Evolutionary conservation across 2,329 filamentous ascomycete species (phyloP).

Genomic region (Leptosphaerulina australis): DNA sequence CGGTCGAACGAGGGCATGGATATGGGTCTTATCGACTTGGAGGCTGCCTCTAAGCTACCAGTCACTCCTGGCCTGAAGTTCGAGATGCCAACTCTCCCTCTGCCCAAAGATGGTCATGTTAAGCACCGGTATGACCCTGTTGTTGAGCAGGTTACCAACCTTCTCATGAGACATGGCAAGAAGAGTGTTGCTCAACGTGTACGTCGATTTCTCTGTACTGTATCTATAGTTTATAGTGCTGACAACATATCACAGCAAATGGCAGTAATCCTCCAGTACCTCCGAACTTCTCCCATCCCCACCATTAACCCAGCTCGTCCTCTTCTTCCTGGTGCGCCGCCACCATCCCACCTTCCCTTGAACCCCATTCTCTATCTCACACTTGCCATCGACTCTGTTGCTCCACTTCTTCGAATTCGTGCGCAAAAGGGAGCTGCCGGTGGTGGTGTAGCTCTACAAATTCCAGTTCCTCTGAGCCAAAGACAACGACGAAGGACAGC

Average conservation of each 20-base stretch:
- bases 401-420: slow-evolving; percentile 82
- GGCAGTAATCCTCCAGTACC: slow-evolving; percentile 77
- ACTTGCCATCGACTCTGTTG: slow-evolving; percentile 88
- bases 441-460: slow-evolving; percentile 81
- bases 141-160: slow-evolving; percentile 83
- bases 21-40: slow-evolving; percentile 42
- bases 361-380: slow-evolving; percentile 90
- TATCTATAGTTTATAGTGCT: slow-evolving; percentile 1
- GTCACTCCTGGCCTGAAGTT: slow-evolving; percentile 72
- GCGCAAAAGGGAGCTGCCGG: slow-evolving; percentile 78
- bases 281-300: slow-evolving; percentile 84
- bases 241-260: slow-evolving; percentile 68
- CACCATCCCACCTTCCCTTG: slow-evolving; percentile 78
- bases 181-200: slow-evolving; percentile 88
- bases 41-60: slow-evolving; percentile 25
- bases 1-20: slow-evolving; percentile 30
- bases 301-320: slow-evolving; percentile 72
- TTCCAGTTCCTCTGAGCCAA: slow-evolving; percentile 76
- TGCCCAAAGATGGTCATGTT: slow-evolving; percentile 68
- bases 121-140: slow-evolving; percentile 86
- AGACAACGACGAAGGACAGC: slow-evolving; percentile 79
- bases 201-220: slow-evolving; percentile 43
- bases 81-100: slow-evolving; percentile 69
- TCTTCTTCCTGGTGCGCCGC: slow-evolving; percentile 77
- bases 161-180: slow-evolving; percentile 92